These are phyloP conservation scores for Penicillium bovifimosum DNA, from an alignment of 495 filamentous ascomycete species.

Conservation along the genomic window DNA sequence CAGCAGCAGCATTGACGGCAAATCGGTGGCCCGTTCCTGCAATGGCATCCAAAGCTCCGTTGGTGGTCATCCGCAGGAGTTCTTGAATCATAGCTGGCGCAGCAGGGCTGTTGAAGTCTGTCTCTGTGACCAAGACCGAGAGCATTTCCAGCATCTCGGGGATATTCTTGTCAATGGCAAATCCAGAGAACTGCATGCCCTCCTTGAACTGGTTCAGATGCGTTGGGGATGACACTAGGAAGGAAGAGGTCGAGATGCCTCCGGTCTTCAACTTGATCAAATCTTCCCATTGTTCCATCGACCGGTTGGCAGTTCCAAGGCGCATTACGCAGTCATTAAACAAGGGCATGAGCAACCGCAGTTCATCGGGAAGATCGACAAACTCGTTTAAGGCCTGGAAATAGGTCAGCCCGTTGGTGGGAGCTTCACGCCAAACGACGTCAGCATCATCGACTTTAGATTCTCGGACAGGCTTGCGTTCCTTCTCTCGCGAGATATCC, in stretches of 20 bases:
- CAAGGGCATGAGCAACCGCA: constrained; percentile 78
- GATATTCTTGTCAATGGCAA: constrained; percentile 82
- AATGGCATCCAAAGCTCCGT: constrained; percentile 86
- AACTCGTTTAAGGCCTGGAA: constrained; percentile 84
- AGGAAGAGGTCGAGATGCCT: constrained; percentile 75
- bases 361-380: constrained; percentile 73
- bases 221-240: constrained; percentile 67
- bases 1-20: constrained; percentile 75
- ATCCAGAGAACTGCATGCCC: constrained; percentile 76
- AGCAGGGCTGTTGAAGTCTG: constrained; percentile 76
- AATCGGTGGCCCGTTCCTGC: constrained; percentile 82
- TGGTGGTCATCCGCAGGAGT: constrained; percentile 75
- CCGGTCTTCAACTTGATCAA: constrained; percentile 93
- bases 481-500: constrained; percentile 79
- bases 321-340: constrained; percentile 92
- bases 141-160: constrained; percentile 86
- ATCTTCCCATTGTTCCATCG: constrained; percentile 94
- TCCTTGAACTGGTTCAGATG: constrained; percentile 66
- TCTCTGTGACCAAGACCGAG: constrained; percentile 72
- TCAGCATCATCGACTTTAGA: constrained; percentile 60
- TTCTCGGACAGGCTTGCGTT: constrained; percentile 62
- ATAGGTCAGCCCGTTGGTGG: constrained; percentile 93
- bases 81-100: constrained; percentile 78
- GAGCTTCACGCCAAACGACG: constrained; percentile 85
- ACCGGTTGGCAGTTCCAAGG: constrained; percentile 76